Percentiles rank a stretch among this genome's conserved stretches.
Evolutionary conservation across 1,284 basidiomycete species (phyloP).

Genomic region (Malassezia vespertilionis): DNA sequence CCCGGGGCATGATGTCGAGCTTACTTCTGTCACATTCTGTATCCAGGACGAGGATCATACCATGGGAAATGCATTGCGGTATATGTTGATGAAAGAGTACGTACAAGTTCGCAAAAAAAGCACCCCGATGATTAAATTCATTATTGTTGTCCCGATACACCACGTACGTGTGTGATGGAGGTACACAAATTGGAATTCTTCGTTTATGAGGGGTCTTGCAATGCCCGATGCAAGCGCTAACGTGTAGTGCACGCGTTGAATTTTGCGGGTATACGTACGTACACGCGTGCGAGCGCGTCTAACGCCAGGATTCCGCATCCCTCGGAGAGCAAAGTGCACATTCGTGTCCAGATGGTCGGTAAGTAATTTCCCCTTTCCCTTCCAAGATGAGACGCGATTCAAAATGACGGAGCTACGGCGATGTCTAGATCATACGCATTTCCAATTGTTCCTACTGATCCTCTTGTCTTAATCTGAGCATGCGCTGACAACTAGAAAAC

Average conservation of each 20-base stretch:
- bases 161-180: constrained; percentile 25
- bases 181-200: constrained; percentile 47
- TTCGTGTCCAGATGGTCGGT: constrained; percentile 99
- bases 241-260: constrained; percentile 79
- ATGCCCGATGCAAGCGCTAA: not conserved
- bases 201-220: constrained; percentile 41
- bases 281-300: not conserved
- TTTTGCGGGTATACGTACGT: constrained; percentile 91
- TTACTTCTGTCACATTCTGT: constrained; percentile 82
- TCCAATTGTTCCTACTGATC: constrained; percentile 48
- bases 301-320: constrained; percentile 74
- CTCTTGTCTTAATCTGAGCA: not conserved
- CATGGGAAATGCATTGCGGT: constrained; percentile 81
- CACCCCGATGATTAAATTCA: constrained; percentile 13
- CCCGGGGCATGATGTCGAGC: constrained; percentile 64
- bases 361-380: constrained; percentile 47
- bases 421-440: constrained; percentile 25
- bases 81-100: constrained; percentile 99
- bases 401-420: constrained; percentile 6
- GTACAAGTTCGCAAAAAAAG: constrained; percentile 57
- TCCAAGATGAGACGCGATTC: constrained; percentile 13
- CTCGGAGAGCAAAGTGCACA: constrained; percentile 86
- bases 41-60: constrained; percentile 90
- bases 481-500: constrained; percentile 16
- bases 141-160: constrained; percentile 14